Evolutionary conservation across 2,329 filamentous ascomycete species (phyloP), one percentile per base, ranked within the genome.

Genomic region (Didymella arachidicola): DNA sequence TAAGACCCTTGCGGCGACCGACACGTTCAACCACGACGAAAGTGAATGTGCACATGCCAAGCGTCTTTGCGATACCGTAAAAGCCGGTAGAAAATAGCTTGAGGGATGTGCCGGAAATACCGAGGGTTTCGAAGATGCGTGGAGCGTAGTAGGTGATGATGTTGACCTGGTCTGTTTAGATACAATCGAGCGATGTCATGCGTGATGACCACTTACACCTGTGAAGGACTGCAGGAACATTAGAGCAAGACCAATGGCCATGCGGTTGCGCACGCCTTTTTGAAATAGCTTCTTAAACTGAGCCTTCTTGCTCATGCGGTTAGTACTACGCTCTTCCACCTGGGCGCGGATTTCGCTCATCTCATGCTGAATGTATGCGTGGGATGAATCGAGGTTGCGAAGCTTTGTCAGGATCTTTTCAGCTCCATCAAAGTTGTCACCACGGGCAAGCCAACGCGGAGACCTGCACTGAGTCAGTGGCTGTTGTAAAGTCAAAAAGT

Each of bases 71-170:
- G 27, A 78, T 76, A 3, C 83, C 82, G 60, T 83, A 84, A 54
- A 84, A 80, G 2, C 83, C 82, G 0, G 82, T 84, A 5, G 81
- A 82, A 27, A 84, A 77, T 7, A 79, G 71, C 54, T 75, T 77
- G 26, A 74, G 71, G 5, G 74, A 75, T 1, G 73, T 78, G 1
- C 77, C 76, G 3, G 73, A 77, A 26, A 84, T 80, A 0, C 83
- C 82, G 0, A 84, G 73, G 0, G 74, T 77, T 25, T 78, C 74
- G 18, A 78, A 78, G 36, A 78, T 77, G 2, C 73, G 62, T 0
- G 75, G 75, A 1, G 73, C 71, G 26, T 78, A 77, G 57, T 77
- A 77, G 2, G 69, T 77, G 11, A 76, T 75, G 41, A 74, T 74
- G 50, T 77, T 75, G 2, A 72, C 68, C 64, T 70, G 19, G 10